Percentiles rank a stretch among this genome's conserved stretches.
These are phyloP conservation scores for Phallus indusiatus DNA, from an alignment of 768 basidiomycete genomes.

Conservation along the genomic window DNA sequence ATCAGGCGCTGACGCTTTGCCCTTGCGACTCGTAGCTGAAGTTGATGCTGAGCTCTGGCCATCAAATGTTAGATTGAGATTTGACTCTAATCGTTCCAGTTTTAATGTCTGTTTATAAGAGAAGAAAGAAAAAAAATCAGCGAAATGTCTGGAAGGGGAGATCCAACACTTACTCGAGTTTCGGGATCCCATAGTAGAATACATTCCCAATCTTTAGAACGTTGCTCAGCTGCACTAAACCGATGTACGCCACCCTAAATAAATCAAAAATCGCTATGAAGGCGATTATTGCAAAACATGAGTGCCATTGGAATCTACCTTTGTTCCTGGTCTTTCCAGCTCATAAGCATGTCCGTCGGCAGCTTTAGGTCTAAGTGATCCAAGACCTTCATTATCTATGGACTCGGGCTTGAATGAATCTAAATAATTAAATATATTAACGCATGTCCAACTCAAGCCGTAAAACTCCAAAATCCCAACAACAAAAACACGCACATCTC, in stretches of 20 bases:
- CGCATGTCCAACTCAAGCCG: background rate
- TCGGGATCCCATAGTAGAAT: conserved; percentile 76
- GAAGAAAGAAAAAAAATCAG: conserved; percentile 5
- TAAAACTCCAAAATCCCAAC: too few species aligned
- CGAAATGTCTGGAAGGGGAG: background rate
- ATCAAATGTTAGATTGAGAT: conserved; percentile 44
- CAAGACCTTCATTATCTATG: conserved; percentile 55
- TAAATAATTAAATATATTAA: conserved; percentile 18
- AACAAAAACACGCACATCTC: conserved; percentile 1
- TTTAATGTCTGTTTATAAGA: conserved; percentile 43
- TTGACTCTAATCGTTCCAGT: conserved; percentile 67
- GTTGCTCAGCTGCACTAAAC: conserved; percentile 48
- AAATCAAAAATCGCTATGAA: conserved; percentile 16
- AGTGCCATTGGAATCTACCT: conserved; percentile 33
- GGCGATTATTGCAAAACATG: background rate
- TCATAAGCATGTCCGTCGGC: conserved; percentile 33
- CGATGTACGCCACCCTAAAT: conserved; percentile 44
- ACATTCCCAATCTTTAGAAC: conserved; percentile 64
- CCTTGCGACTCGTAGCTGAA: conserved; percentile 13
- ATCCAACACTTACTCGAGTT: conserved; percentile 39
- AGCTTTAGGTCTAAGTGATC: conserved; percentile 52
- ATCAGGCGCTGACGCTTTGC: background rate
- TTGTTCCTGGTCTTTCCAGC: conserved; percentile 57
- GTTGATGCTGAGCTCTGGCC: conserved; percentile 26
- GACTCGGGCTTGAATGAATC: conserved; percentile 73